Conservation (phyloP, 139 green algal species). For the Asterochloris erici region DNA sequence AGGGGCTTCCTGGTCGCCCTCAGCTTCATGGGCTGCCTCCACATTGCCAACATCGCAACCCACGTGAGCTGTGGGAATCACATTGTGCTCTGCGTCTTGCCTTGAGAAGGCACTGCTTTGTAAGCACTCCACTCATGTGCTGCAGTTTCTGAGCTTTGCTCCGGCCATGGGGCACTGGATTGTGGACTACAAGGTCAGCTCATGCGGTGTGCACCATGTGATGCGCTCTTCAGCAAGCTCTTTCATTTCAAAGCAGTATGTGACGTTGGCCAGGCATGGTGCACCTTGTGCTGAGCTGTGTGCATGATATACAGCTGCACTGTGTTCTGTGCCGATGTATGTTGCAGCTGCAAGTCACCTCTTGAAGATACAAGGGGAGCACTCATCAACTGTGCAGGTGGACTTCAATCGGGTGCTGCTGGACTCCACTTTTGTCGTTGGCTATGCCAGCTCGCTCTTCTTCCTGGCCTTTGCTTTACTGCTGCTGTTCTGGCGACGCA, state of each 20-base stretch:
- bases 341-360: too few relatives aligned
- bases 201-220: too few relatives aligned
- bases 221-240: not conserved
- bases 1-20: slow-evolving; percentile 13
- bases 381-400: too few relatives aligned
- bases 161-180: slow-evolving; percentile 15
- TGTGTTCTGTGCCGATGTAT: too few relatives aligned
- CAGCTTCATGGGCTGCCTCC: slow-evolving; percentile 9
- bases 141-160: slow-evolving; percentile 19
- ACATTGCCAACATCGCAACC: slow-evolving; percentile 19
- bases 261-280: not conserved
- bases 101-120: not conserved
- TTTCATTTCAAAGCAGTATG: slow-evolving; percentile 1
- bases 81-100: not conserved
- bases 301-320: not conserved
- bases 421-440: not conserved
- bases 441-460: slow-evolving; percentile 9
- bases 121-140: not conserved
- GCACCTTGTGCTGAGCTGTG: not conserved
- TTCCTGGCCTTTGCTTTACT: slow-evolving; percentile 16
- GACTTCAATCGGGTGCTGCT: too few relatives aligned
- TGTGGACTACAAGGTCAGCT: not conserved
- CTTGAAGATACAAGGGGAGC: too few relatives aligned
- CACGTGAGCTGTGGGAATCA: not conserved
- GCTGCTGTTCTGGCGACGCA: slow-evolving; percentile 11